Evolutionary conservation across 108 stramenopile genomes (phyloP).

Genomic region (Epithemia pelagica): DNA sequence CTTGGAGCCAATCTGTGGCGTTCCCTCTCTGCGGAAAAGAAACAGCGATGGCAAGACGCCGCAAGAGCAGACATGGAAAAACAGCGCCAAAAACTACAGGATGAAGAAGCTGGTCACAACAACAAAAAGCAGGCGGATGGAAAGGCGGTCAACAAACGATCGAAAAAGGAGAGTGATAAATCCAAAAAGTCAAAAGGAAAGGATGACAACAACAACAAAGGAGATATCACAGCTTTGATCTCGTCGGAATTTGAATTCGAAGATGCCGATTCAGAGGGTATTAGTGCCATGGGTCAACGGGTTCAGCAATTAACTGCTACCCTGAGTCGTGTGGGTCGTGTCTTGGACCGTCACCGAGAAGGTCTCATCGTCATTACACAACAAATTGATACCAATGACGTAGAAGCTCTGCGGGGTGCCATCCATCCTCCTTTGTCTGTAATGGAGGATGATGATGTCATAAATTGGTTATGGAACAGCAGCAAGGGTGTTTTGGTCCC

Average conservation of each 20-base stretch:
- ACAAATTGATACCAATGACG: neutral
- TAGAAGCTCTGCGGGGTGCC: slow-evolving; percentile 34
- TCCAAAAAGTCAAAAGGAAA: slow-evolving; percentile 11
- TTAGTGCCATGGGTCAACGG: slow-evolving; percentile 80
- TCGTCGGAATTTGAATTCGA: slow-evolving; percentile 54
- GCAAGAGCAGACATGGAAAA: slow-evolving; percentile 60
- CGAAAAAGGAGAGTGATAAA: slow-evolving; percentile 6
- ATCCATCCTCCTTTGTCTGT: slow-evolving; percentile 65
- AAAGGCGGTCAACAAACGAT: slow-evolving; percentile 11
- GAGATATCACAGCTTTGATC: neutral
- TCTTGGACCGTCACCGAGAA: slow-evolving; percentile 79
- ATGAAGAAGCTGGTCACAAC: slow-evolving; percentile 12
- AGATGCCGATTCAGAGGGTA: slow-evolving; percentile 80
- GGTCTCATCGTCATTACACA: slow-evolving; percentile 17
- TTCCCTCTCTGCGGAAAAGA: slow-evolving; percentile 45
- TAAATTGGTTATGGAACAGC: slow-evolving; percentile 76
- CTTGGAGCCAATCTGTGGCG: slow-evolving; percentile 51
- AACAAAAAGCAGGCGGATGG: neutral
- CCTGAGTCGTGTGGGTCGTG: slow-evolving; percentile 74
- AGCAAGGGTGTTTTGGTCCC: slow-evolving; percentile 44
- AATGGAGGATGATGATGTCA: slow-evolving; percentile 64
- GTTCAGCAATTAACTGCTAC: slow-evolving; percentile 82
- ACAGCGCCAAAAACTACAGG: slow-evolving; percentile 39
- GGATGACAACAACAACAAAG: slow-evolving; percentile 15
- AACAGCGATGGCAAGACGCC: slow-evolving; percentile 55